Evolutionary conservation across 768 basidiomycete species (phyloP).

Genomic region (Mrakia gelida): DNA sequence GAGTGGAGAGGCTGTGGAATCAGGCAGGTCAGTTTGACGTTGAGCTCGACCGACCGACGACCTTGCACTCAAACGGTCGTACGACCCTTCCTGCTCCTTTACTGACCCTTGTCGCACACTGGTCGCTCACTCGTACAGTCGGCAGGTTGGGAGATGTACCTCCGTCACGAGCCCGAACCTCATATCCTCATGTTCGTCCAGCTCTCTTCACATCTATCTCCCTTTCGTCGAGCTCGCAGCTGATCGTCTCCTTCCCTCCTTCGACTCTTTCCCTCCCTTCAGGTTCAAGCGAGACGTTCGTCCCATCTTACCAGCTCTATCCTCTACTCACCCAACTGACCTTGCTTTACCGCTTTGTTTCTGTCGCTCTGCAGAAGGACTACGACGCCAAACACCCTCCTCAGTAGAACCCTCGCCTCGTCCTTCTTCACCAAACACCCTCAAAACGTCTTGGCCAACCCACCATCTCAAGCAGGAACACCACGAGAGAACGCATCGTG

Average conservation of each 20-base stretch:
- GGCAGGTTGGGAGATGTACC: constrained; percentile 31
- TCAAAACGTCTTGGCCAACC: background rate
- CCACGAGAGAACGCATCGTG: background rate
- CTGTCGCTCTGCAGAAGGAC: background rate
- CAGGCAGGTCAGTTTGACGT: constrained; percentile 24
- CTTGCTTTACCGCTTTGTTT: background rate
- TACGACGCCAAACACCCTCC: constrained; percentile 19
- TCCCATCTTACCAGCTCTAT: background rate
- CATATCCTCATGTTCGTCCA: constrained; percentile 22
- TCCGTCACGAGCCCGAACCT: constrained; percentile 30
- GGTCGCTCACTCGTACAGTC: background rate
- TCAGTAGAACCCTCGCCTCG: constrained; percentile 33
- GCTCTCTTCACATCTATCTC: background rate
- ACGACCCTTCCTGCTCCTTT: background rate
- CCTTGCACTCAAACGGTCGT: background rate
- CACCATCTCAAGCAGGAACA: background rate
- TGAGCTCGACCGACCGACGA: background rate
- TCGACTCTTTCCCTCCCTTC: background rate
- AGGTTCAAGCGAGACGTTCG: constrained; percentile 24
- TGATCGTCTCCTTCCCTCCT: background rate
- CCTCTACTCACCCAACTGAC: background rate
- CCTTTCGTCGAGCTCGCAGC: background rate
- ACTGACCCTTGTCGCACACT: background rate
- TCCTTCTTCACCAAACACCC: no score
- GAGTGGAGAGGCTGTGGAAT: constrained; percentile 28